Percentiles rank a stretch among this genome's conserved stretches.
Conservation (phyloP, 768 basidiomycete genomes). For the Trichaptum fuscoviolaceum region DNA sequence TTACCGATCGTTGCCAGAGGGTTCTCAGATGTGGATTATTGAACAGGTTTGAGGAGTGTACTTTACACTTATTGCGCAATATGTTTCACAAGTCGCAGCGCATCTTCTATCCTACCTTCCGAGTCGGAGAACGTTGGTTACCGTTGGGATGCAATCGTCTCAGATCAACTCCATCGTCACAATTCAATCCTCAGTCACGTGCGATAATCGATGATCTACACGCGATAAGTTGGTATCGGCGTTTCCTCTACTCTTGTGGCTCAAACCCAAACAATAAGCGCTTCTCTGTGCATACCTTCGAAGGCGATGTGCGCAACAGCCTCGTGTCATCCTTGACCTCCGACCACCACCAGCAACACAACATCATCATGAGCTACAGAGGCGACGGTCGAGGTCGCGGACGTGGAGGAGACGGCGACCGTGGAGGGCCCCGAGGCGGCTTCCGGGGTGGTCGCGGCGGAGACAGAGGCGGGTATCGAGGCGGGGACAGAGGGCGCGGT, state of each 20-base stretch:
- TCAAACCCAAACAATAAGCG: background rate
- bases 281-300: background rate
- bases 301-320: background rate
- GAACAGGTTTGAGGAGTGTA: too few species aligned
- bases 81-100: too few species aligned
- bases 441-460: conserved; percentile 23
- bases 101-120: too few species aligned
- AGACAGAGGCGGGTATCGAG: conserved; percentile 21
- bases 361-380: background rate
- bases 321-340: background rate
- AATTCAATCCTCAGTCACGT: background rate
- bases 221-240: background rate
- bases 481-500: conserved; percentile 22
- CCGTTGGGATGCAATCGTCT: too few species aligned
- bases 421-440: conserved; percentile 28
- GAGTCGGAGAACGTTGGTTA: too few species aligned
- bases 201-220: background rate
- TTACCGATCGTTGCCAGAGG: too few species aligned
- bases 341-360: background rate
- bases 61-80: too few species aligned
- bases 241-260: background rate
- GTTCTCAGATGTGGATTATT: too few species aligned
- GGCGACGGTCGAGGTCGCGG: conserved; percentile 23
- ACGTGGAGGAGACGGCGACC: conserved; percentile 29
- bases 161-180: too few species aligned